These are phyloP conservation scores for Acanthamoeba royreba DNA, from an alignment of 208 protist genomes.

Conservation along the genomic window DNA sequence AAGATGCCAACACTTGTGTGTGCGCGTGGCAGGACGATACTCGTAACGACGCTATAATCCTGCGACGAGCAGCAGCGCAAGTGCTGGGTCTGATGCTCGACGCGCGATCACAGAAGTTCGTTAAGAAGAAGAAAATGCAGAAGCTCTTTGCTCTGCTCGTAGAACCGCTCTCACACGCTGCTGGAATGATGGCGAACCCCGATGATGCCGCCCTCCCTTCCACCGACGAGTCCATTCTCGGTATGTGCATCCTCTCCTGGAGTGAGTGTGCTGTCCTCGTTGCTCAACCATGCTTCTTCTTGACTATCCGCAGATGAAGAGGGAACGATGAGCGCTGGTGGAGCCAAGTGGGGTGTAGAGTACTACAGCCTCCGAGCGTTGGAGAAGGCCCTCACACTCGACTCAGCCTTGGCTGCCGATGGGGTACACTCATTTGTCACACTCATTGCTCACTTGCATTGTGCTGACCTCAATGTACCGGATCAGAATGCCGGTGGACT, in stretches of 20 bases:
- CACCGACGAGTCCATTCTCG: not conserved
- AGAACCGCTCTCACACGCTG: not conserved
- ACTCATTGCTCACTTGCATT: not conserved
- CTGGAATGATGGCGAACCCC: not conserved
- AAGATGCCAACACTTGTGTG: not conserved
- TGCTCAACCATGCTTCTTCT: not conserved
- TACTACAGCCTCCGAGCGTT: slow-evolving; percentile 22
- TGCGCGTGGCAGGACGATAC: not conserved
- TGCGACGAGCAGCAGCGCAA: not conserved
- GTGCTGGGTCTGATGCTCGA: slow-evolving; percentile 21
- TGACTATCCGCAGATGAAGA: not conserved
- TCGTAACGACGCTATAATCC: not conserved
- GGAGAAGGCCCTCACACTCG: not conserved
- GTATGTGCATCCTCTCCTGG: too few species aligned
- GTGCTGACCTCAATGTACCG: not conserved
- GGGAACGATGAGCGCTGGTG: not conserved
- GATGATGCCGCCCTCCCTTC: not conserved
- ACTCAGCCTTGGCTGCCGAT: not conserved
- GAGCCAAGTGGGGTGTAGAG: slow-evolving; percentile 26
- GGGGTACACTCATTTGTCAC: not conserved
- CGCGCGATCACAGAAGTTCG: not conserved
- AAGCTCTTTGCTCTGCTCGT: not conserved
- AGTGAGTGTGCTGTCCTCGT: too few species aligned
- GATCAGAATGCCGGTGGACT: not conserved
- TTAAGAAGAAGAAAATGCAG: slow-evolving; percentile 15